Evolutionary conservation across 2,329 filamentous ascomycete species (phyloP).

Genomic region (Emergomyces pasteurianus): DNA sequence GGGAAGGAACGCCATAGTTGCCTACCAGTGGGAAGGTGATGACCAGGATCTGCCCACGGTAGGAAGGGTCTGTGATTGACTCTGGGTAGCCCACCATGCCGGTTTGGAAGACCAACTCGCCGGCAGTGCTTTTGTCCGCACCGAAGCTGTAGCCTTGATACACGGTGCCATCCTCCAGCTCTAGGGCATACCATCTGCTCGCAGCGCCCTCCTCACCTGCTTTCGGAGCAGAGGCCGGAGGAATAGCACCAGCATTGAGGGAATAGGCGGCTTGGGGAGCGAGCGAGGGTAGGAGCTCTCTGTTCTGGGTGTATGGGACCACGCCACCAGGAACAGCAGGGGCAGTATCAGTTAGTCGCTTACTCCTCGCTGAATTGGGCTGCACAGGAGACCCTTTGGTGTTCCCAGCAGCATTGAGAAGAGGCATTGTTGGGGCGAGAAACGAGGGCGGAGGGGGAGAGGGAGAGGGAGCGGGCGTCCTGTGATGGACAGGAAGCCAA

Average conservation of each 20-base stretch:
- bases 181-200: constrained; percentile 65
- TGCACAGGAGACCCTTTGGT: constrained; percentile 8
- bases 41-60: constrained; percentile 89
- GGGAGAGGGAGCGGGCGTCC: too few species aligned
- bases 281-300: constrained; percentile 20
- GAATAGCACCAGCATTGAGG: constrained; percentile 27
- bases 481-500: constrained; percentile 9
- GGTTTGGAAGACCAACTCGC: constrained; percentile 98
- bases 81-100: constrained; percentile 99
- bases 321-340: constrained; percentile 26
- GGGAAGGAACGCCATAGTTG: constrained; percentile 92
- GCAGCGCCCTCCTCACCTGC: constrained; percentile 32
- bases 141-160: constrained; percentile 96
- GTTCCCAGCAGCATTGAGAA: constrained; percentile 14
- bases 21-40: constrained; percentile 91
- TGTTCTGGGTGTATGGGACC: constrained; percentile 25
- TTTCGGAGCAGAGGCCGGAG: constrained; percentile 52
- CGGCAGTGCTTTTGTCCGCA: constrained; percentile 83
- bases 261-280: constrained; percentile 14
- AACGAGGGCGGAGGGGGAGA: not conserved
- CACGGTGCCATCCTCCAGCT: constrained; percentile 81
- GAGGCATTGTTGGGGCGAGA: constrained; percentile 12
- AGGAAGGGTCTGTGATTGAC: constrained; percentile 78
- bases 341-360: constrained; percentile 7
- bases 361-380: constrained; percentile 14